phyloP scores from a whole-genome alignment of 2,329 filamentous ascomycete species.

The Stachybotrys echinatus region DNA sequence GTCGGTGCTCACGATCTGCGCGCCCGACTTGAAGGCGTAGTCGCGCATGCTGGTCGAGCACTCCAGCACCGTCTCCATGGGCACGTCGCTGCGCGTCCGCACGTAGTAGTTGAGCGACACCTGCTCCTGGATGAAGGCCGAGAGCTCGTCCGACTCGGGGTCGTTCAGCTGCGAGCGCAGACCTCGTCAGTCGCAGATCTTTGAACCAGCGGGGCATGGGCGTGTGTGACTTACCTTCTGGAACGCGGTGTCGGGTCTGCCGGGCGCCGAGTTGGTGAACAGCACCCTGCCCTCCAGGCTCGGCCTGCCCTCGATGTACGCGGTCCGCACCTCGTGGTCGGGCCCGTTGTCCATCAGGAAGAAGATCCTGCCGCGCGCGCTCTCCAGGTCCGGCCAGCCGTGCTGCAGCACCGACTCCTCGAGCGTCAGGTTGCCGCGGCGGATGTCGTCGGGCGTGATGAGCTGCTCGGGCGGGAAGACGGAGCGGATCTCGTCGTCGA shows the following conservation, averaged over 20 bases:
- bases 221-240: slow-evolving; percentile 25
- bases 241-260: slow-evolving; percentile 38
- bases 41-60: slow-evolving; percentile 35
- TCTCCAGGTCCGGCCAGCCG: slow-evolving; percentile 43
- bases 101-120: slow-evolving; percentile 42
- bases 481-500: slow-evolving; percentile 41
- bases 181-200: neutral
- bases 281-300: slow-evolving; percentile 37
- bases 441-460: slow-evolving; percentile 41
- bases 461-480: slow-evolving; percentile 34
- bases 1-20: slow-evolving; percentile 44
- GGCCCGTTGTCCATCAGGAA: slow-evolving; percentile 48
- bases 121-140: slow-evolving; percentile 34
- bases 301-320: slow-evolving; percentile 28
- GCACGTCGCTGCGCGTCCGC: slow-evolving; percentile 41
- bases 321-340: slow-evolving; percentile 26
- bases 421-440: slow-evolving; percentile 32
- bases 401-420: slow-evolving; percentile 37
- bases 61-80: slow-evolving; percentile 35
- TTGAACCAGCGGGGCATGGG: neutral
- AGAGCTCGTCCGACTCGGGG: slow-evolving; percentile 24
- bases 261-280: slow-evolving; percentile 42
- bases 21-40: slow-evolving; percentile 36
- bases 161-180: slow-evolving; percentile 32
- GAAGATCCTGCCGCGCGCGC: slow-evolving; percentile 37